Conservation (phyloP, 192 early-diverging fungal genomes). For the Endogone sp. region DNA sequence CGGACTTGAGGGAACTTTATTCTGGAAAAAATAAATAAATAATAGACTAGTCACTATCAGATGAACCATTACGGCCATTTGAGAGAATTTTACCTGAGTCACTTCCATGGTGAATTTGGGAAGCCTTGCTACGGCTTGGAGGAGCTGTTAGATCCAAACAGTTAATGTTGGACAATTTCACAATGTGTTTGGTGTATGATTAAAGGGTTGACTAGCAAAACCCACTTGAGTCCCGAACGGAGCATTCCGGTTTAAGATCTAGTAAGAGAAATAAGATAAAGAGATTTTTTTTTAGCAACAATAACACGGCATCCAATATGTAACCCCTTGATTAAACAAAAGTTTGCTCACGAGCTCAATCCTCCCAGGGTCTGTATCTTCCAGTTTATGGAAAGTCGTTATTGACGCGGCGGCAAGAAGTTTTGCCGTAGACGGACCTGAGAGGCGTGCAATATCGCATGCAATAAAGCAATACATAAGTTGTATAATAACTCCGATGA, state of each 20-base stretch:
- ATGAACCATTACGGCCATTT: no score
- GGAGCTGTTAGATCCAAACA: slow-evolving; percentile 6
- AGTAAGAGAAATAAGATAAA: not conserved
- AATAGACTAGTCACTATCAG: not conserved
- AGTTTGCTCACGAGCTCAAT: slow-evolving; percentile 41
- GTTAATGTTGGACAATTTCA: not conserved
- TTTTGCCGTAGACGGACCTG: slow-evolving; percentile 37
- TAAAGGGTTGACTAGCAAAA: no score
- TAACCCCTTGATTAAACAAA: not conserved
- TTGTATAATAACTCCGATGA: not conserved
- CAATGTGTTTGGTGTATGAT: no score
- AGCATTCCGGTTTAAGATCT: slow-evolving; percentile 55
- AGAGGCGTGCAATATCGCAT: no score
- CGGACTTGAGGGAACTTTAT: not conserved
- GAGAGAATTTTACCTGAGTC: slow-evolving; percentile 9
- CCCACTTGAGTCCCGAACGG: slow-evolving; percentile 57
- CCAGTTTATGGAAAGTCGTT: slow-evolving; percentile 40
- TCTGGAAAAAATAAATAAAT: not conserved
- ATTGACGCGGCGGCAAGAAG: slow-evolving; percentile 45
- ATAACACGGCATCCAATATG: no score
- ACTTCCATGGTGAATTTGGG: slow-evolving; percentile 11
- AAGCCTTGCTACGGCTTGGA: not conserved
- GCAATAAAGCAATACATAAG: no score
- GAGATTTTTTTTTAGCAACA: not conserved
- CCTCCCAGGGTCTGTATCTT: slow-evolving; percentile 32